A percentile compares a stretch with the other conserved stretches of the same genome.
phyloP scores from a whole-genome alignment of 2,329 filamentous ascomycete species.

The Fusarium sp. region DNA sequence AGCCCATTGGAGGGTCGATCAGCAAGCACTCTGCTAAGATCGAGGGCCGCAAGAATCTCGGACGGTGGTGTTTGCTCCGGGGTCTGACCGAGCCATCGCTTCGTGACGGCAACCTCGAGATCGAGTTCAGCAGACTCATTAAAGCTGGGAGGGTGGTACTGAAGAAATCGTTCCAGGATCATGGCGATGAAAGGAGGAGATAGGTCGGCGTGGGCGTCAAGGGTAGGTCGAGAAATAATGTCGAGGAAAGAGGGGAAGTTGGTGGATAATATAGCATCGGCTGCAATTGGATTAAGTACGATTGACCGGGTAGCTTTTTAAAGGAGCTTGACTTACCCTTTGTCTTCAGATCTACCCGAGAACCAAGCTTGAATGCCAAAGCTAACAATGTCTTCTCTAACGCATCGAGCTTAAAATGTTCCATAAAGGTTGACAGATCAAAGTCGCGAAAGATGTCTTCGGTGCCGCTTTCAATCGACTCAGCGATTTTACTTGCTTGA shows the following conservation, averaged over 20 bases:
- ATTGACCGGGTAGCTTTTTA: conserved; percentile 36
- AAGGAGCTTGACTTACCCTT: conserved; percentile 74
- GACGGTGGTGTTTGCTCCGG: conserved; percentile 73
- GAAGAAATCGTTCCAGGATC: conserved; percentile 86
- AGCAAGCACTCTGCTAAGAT: conserved; percentile 74
- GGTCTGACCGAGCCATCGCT: conserved; percentile 72
- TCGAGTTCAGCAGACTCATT: conserved; percentile 80
- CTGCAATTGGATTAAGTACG: conserved; percentile 65
- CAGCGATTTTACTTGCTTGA: conserved; percentile 90
- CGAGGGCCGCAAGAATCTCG: conserved; percentile 76
- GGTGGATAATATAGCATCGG: conserved; percentile 88
- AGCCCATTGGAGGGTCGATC: conserved; percentile 68
- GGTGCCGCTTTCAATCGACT: conserved; percentile 89
- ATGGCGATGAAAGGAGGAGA: conserved; percentile 77
- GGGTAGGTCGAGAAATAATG: conserved; percentile 74
- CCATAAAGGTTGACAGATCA: conserved; percentile 93
- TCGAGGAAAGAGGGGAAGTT: conserved; percentile 83
- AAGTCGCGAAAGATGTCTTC: conserved; percentile 97
- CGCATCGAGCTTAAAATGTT: conserved; percentile 94
- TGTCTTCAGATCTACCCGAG: conserved; percentile 82
- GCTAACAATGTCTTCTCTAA: conserved; percentile 89
- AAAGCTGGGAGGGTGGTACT: conserved; percentile 88
- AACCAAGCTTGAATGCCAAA: conserved; percentile 87
- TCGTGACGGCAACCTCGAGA: conserved; percentile 72
- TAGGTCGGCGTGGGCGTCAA: conserved; percentile 74